Evolutionary conservation across 2,329 filamentous ascomycete genomes (phyloP).

Genomic region (Aspergillus arachidicola): DNA sequence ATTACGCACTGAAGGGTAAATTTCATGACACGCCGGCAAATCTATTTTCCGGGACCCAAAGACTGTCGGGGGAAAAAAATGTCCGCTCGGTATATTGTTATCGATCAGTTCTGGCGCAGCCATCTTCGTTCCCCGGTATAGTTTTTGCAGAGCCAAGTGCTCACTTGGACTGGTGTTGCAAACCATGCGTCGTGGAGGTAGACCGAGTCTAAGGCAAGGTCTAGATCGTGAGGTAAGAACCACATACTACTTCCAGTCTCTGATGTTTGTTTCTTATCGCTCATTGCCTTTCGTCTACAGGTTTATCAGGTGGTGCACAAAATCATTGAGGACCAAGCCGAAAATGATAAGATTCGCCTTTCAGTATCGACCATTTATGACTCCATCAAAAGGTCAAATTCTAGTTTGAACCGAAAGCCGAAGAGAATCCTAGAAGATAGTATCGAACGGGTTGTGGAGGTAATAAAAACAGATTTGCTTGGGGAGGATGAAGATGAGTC

Average conservation of each 20-base stretch:
- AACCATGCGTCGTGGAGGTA: conserved; percentile 46
- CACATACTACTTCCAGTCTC: background rate
- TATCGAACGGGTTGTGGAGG: conserved; percentile 77
- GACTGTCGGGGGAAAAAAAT: conserved; percentile 16
- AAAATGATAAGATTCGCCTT: conserved; percentile 53
- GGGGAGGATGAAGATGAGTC: conserved; percentile 57
- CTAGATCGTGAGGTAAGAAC: conserved; percentile 64
- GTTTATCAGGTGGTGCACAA: conserved; percentile 80
- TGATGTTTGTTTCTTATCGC: background rate
- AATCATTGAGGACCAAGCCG: conserved; percentile 67
- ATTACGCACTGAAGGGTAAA: background rate
- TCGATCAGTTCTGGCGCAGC: background rate
- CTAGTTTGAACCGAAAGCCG: conserved; percentile 77
- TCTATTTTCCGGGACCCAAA: conserved; percentile 18
- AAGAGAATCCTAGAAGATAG: conserved; percentile 82
- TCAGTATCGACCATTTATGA: conserved; percentile 71
- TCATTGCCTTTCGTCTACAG: conserved; percentile 32
- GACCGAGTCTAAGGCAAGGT: conserved; percentile 55
- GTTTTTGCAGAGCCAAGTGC: background rate
- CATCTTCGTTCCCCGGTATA: background rate
- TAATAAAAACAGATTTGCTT: conserved; percentile 66
- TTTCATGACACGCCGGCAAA: conserved; percentile 12
- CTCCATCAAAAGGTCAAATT: conserved; percentile 81
- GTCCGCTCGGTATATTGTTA: background rate
- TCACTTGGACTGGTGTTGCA: conserved; percentile 1